Conservation (phyloP, 2,329 filamentous ascomycete species). For the Fusarium irregulare region DNA sequence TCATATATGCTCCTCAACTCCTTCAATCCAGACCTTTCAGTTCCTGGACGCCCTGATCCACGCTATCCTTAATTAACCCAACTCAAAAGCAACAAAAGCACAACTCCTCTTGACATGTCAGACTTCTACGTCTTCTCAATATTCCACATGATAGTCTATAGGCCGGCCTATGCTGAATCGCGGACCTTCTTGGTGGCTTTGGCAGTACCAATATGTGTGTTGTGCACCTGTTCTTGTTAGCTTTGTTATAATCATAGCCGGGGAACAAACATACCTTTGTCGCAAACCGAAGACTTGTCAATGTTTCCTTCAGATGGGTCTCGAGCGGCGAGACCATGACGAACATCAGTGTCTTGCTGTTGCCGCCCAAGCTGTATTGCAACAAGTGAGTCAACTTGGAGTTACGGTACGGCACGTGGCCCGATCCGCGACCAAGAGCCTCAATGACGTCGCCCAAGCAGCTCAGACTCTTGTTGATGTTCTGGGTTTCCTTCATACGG, state of each 20-base stretch:
- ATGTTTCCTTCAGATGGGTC: conserved; percentile 89
- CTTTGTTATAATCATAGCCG: not conserved
- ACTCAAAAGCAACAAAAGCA: conserved; percentile 10
- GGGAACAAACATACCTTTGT: conserved; percentile 75
- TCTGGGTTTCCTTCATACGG: conserved; percentile 91
- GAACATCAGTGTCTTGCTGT: conserved; percentile 98
- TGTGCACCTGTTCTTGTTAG: conserved; percentile 70
- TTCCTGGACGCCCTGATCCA: conserved; percentile 14
- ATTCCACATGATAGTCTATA: conserved; percentile 4
- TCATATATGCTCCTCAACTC: conserved; percentile 42
- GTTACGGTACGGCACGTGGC: conserved; percentile 93
- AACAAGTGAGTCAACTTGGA: conserved; percentile 96
- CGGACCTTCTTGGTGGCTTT: conserved; percentile 76
- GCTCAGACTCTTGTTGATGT: conserved; percentile 94
- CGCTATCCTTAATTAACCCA: conserved; percentile 28
- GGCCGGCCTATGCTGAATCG: conserved; percentile 47
- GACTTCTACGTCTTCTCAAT: not conserved
- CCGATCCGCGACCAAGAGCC: conserved; percentile 84
- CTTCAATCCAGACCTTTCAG: conserved; percentile 27
- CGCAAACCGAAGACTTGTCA: conserved; percentile 95
- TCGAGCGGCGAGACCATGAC: conserved; percentile 96
- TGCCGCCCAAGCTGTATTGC: conserved; percentile 93
- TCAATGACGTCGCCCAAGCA: conserved; percentile 95
- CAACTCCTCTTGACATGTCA: conserved; percentile 11
- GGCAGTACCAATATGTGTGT: conserved; percentile 91